A percentile compares a stretch with the other conserved stretches of the same genome.
These are phyloP conservation scores for Monosporascus sp. DNA, from an alignment of 2,329 filamentous ascomycete genomes.

Conservation along the genomic window DNA sequence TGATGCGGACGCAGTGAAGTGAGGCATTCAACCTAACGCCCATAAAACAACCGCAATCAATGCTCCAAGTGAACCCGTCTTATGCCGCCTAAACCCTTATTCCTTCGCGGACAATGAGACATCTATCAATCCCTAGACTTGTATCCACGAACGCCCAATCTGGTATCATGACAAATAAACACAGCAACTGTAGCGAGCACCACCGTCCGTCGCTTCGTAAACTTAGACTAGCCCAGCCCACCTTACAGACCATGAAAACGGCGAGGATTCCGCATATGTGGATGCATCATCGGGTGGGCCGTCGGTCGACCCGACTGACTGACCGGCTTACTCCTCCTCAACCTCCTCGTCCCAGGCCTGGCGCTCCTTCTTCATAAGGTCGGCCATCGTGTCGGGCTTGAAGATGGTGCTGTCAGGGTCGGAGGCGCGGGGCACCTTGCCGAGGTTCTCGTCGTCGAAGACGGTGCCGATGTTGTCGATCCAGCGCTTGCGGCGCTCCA, in stretches of 20 bases:
- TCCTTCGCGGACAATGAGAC: no score
- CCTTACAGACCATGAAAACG: background rate
- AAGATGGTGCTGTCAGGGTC: constrained; percentile 70
- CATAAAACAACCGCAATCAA: background rate
- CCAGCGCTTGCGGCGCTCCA: constrained; percentile 88
- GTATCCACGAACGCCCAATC: background rate
- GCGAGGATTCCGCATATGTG: background rate
- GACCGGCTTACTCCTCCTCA: constrained; percentile 50
- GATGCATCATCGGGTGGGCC: background rate
- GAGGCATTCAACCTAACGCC: background rate
- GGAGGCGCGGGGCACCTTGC: constrained; percentile 59
- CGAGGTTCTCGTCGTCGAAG: constrained; percentile 75
- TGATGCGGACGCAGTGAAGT: no score
- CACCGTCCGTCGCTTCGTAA: no score
- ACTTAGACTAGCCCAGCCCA: no score
- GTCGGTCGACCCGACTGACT: background rate
- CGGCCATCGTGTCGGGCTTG: constrained; percentile 64
- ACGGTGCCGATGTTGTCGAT: constrained; percentile 86
- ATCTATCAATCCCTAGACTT: no score
- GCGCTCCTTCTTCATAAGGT: constrained; percentile 68
- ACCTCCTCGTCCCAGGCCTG: constrained; percentile 79
- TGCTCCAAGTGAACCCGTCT: no score
- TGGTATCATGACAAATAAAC: constrained; percentile 1
- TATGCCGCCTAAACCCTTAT: no score
- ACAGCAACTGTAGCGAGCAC: no score